Evolutionary conservation across 2,329 filamentous ascomycete genomes (phyloP).

Genomic region (Penicillium sp.): DNA sequence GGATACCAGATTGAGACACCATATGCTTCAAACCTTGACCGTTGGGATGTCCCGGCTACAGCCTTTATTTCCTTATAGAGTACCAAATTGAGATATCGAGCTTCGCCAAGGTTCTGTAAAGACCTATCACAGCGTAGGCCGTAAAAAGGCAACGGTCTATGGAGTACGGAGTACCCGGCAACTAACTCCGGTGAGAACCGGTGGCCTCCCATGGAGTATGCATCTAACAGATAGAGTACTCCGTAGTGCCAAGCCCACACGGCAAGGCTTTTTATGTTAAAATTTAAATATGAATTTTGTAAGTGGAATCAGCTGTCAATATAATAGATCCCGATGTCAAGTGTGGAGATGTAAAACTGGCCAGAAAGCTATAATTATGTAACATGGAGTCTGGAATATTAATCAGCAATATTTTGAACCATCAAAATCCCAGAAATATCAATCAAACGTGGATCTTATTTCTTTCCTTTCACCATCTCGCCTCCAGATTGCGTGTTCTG

Average conservation of each 20-base stretch:
- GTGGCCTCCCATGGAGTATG: not conserved
- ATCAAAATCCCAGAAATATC: not conserved
- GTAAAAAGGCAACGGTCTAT: not conserved
- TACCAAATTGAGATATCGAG: not conserved
- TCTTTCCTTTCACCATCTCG: conserved; percentile 6
- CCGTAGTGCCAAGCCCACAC: conserved; percentile 6
- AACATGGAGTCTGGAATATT: not conserved
- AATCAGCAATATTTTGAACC: not conserved
- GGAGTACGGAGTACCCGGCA: not conserved
- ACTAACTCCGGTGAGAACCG: not conserved
- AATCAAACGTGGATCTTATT: not conserved
- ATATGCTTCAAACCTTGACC: not conserved
- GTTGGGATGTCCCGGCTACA: not conserved
- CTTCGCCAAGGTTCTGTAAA: not conserved
- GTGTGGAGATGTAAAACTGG: not conserved
- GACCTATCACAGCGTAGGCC: not conserved
- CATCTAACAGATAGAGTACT: conserved; percentile 16
- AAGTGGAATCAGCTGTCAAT: not conserved
- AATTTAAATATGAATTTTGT: too few species aligned
- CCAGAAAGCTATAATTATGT: not conserved
- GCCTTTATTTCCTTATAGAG: too few species aligned
- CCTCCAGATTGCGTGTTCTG: conserved; percentile 11
- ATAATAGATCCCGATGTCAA: not conserved
- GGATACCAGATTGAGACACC: not conserved
- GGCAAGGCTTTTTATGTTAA: not conserved